phyloP scores from a whole-genome alignment of 2,329 filamentous ascomycete genomes.

The Colletotrichum tofieldiae region DNA sequence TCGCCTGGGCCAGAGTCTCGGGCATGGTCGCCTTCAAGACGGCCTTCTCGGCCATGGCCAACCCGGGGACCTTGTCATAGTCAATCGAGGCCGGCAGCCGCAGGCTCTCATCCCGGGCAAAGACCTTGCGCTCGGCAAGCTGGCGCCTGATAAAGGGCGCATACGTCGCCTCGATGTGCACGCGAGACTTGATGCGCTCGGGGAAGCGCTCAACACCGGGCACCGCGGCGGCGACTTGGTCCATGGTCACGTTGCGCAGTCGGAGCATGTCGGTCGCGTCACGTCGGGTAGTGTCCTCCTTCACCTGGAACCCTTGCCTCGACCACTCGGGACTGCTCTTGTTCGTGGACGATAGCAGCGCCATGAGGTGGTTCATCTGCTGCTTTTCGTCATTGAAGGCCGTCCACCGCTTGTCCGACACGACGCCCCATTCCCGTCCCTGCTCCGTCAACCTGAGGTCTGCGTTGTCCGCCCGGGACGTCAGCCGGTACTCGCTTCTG shows the following conservation, averaged over 20 bases:
- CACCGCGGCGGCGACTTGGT: constrained; percentile 71
- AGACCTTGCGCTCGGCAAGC: constrained; percentile 73
- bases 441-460: constrained; percentile 87
- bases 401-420: constrained; percentile 85
- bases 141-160: constrained; percentile 89
- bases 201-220: constrained; percentile 71
- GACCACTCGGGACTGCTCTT: constrained; percentile 78
- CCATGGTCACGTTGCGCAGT: constrained; percentile 71
- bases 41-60: constrained; percentile 85
- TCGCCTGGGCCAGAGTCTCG: constrained; percentile 90
- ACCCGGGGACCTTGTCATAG: constrained; percentile 80
- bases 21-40: constrained; percentile 80
- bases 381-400: constrained; percentile 75
- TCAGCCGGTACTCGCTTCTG: constrained; percentile 95
- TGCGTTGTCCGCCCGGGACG: constrained; percentile 92
- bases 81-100: constrained; percentile 81
- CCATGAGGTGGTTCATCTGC: constrained; percentile 78
- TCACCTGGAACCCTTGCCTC: constrained; percentile 77
- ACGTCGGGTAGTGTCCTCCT: constrained; percentile 76
- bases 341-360: constrained; percentile 70
- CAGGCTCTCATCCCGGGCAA: constrained; percentile 84
- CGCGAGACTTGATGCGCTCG: constrained; percentile 74
- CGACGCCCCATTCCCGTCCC: constrained; percentile 82
- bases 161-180: constrained; percentile 88
- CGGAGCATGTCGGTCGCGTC: constrained; percentile 86